Conservation (phyloP, 306 rosid genomes). For the Castanea sativa region DNA sequence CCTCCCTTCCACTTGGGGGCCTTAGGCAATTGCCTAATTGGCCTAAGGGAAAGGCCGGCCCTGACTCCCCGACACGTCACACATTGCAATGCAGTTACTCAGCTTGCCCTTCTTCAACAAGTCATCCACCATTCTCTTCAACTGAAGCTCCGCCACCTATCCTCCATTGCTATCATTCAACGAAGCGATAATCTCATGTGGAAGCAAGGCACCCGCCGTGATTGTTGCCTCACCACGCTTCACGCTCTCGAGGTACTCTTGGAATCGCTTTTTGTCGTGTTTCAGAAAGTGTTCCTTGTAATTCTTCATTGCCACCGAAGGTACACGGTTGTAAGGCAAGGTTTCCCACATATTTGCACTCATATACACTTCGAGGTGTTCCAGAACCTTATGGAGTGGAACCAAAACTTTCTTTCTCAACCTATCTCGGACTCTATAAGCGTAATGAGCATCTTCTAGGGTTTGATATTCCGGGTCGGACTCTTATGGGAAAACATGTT, state of each 20-base stretch:
- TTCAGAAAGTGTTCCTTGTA: slow-evolving; percentile 47
- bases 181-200: slow-evolving; percentile 45
- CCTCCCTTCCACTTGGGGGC: no score
- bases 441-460: slow-evolving; percentile 64
- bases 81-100: slow-evolving; percentile 46
- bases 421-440: slow-evolving; percentile 63
- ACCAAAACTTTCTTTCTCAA: slow-evolving; percentile 64
- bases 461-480: slow-evolving; percentile 43
- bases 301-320: slow-evolving; percentile 54
- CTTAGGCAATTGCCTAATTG: no score
- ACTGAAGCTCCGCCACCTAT: slow-evolving; percentile 51
- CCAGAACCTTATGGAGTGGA: slow-evolving; percentile 50
- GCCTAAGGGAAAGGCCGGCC: no score
- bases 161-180: neutral
- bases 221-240: slow-evolving; percentile 40
- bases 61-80: slow-evolving; percentile 52
- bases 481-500: slow-evolving; percentile 49
- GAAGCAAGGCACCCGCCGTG: slow-evolving; percentile 63
- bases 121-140: slow-evolving; percentile 26
- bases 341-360: slow-evolving; percentile 53
- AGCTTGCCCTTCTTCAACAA: slow-evolving; percentile 42
- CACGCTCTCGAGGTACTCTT: slow-evolving; percentile 41
- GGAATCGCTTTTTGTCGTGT: slow-evolving; percentile 51
- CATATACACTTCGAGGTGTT: slow-evolving; percentile 68
- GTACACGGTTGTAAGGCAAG: slow-evolving; percentile 20